A percentile compares a stretch with the other conserved stretches of the same genome.
phyloP scores from a whole-genome alignment of 495 filamentous ascomycete species.

The Penicillium verhagenii region DNA sequence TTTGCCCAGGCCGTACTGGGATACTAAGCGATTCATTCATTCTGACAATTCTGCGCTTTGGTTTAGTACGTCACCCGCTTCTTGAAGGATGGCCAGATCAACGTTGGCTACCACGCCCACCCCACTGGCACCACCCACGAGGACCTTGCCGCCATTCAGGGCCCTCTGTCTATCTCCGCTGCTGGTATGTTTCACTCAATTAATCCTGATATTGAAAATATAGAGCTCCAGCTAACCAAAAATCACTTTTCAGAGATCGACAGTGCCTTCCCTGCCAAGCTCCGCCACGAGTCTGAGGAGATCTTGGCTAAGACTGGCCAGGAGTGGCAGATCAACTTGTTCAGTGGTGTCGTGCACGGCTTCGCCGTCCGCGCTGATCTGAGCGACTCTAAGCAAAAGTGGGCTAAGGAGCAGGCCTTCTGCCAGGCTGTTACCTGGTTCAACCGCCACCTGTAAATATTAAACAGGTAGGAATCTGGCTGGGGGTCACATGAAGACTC shows the following conservation, averaged over 20 bases:
- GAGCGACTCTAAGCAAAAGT: conserved; percentile 60
- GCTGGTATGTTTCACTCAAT: conserved; percentile 49
- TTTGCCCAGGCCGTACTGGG: background rate
- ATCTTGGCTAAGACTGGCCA: conserved; percentile 59
- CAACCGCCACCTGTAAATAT: conserved; percentile 52
- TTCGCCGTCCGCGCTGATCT: conserved; percentile 74
- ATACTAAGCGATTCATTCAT: background rate
- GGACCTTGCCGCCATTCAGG: conserved; percentile 68
- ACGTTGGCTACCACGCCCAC: conserved; percentile 73
- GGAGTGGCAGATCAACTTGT: conserved; percentile 81
- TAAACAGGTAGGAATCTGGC: background rate
- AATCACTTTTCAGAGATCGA: conserved; percentile 60
- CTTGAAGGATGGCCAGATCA: conserved; percentile 47
- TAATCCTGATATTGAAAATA: background rate
- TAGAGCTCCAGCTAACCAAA: background rate
- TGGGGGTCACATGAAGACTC: background rate
- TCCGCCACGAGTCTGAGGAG: conserved; percentile 63
- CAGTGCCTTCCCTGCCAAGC: conserved; percentile 70
- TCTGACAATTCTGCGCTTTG: background rate
- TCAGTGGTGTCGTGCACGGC: conserved; percentile 72
- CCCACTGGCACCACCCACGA: conserved; percentile 75
- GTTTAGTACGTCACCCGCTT: conserved; percentile 43
- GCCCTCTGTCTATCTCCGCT: conserved; percentile 73
- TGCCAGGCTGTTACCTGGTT: conserved; percentile 80
- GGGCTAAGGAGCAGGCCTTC: conserved; percentile 84